A percentile compares a stretch with the other conserved stretches of the same genome.
These are phyloP conservation scores for Colletotrichum spinosum DNA, from an alignment of 2,329 filamentous ascomycete species.

Conservation along the genomic window DNA sequence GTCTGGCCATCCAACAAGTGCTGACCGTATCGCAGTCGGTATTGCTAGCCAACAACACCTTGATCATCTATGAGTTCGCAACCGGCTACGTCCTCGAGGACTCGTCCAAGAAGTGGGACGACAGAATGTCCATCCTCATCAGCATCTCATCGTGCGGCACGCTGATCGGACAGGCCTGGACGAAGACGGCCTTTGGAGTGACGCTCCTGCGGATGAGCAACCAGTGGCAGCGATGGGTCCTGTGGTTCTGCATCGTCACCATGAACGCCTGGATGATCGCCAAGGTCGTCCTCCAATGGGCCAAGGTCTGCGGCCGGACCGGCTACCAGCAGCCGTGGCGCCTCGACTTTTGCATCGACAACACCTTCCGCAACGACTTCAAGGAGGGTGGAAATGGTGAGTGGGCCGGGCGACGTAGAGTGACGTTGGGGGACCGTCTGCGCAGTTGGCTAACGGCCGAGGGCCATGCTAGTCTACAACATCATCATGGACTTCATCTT, in stretches of 20 bases:
- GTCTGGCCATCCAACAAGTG: no score
- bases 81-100: constrained; percentile 58
- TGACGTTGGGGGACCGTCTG: no score
- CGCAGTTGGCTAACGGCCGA: background rate
- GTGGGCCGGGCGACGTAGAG: constrained; percentile 34
- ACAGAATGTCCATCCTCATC: constrained; percentile 65
- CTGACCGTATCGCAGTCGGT: constrained; percentile 43
- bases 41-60: constrained; percentile 56
- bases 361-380: constrained; percentile 53
- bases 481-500: constrained; percentile 52
- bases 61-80: constrained; percentile 60
- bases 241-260: constrained; percentile 61
- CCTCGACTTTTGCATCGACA: constrained; percentile 57
- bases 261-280: constrained; percentile 61
- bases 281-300: constrained; percentile 63
- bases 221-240: constrained; percentile 53
- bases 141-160: constrained; percentile 53
- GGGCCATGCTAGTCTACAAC: constrained; percentile 56
- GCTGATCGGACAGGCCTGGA: constrained; percentile 49
- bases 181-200: constrained; percentile 52
- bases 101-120: constrained; percentile 57
- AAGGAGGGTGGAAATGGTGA: constrained; percentile 63
- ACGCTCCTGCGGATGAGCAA: constrained; percentile 56
- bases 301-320: constrained; percentile 53
- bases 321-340: constrained; percentile 61